Conservation (phyloP, 352 stramenopile species). For the Achlya hypogyna region DNA sequence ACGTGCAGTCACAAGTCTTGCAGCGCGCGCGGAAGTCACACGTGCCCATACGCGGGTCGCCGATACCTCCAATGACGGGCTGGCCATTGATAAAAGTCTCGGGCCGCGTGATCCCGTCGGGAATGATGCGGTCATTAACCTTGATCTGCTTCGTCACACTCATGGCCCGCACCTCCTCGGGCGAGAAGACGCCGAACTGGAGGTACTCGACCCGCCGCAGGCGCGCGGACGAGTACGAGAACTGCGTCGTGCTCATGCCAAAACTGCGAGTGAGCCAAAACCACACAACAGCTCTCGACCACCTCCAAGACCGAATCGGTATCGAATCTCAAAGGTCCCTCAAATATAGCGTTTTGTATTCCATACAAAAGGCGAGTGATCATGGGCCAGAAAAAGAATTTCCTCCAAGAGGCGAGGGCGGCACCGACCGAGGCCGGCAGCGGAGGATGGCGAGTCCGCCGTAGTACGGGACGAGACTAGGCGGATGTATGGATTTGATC, state of each 20-base stretch:
- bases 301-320: background rate
- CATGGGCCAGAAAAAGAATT: too few relatives aligned
- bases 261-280: constrained; percentile 2
- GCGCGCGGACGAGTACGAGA: constrained; percentile 93
- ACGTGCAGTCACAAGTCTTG: constrained; percentile 83
- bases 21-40: constrained; percentile 87
- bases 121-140: constrained; percentile 94
- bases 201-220: constrained; percentile 95
- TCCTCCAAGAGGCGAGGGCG: too few relatives aligned
- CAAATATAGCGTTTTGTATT: background rate
- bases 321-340: background rate
- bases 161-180: constrained; percentile 95
- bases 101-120: constrained; percentile 89
- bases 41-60: constrained; percentile 96
- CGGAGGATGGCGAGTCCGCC: too few relatives aligned
- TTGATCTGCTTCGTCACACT: constrained; percentile 96
- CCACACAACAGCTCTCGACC: background rate
- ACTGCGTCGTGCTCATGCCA: constrained; percentile 79
- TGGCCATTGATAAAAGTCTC: constrained; percentile 89
- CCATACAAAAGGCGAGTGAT: background rate
- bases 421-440: too few relatives aligned
- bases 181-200: constrained; percentile 97
- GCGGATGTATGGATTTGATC: too few relatives aligned
- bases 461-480: too few relatives aligned
- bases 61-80: constrained; percentile 96